Conservation (phyloP, 345 rosid genomes). For the Eucalyptus curtisii region DNA sequence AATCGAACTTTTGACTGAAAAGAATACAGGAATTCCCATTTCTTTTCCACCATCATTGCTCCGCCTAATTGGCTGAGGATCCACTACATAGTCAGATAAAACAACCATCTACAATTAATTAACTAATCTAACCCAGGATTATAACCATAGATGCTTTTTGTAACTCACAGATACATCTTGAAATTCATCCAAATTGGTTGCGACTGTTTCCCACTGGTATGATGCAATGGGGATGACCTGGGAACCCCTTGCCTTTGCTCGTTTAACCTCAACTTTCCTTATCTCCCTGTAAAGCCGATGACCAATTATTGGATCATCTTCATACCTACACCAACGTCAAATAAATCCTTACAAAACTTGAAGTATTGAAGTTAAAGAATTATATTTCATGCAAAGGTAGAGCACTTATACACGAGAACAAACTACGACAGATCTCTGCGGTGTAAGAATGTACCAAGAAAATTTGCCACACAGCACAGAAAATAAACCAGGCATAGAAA, state of each 20-base stretch:
- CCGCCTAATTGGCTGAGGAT: neutral
- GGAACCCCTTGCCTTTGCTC: conserved; percentile 77
- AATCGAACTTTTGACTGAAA: neutral
- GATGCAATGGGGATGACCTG: conserved; percentile 49
- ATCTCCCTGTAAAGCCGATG: conserved; percentile 93
- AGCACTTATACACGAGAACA: neutral
- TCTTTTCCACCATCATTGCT: neutral
- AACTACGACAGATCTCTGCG: neutral
- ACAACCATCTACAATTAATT: neutral
- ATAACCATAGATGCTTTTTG: neutral
- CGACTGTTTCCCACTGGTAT: conserved; percentile 96
- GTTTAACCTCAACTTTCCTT: conserved; percentile 71
- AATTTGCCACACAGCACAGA: neutral
- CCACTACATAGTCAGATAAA: neutral
- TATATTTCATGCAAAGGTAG: neutral
- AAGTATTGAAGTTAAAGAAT: neutral
- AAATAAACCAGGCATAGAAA: neutral
- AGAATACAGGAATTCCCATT: neutral
- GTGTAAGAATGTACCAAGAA: neutral
- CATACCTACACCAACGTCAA: conserved; percentile 58
- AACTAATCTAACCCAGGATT: neutral
- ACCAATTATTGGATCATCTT: conserved; percentile 86
- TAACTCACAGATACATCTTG: conserved; percentile 60
- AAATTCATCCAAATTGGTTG: conserved; percentile 94
- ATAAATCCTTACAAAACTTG: neutral